Evolutionary conservation across 2,329 filamentous ascomycete species (phyloP).

Genomic region (Pyrenochaeta sp.): DNA sequence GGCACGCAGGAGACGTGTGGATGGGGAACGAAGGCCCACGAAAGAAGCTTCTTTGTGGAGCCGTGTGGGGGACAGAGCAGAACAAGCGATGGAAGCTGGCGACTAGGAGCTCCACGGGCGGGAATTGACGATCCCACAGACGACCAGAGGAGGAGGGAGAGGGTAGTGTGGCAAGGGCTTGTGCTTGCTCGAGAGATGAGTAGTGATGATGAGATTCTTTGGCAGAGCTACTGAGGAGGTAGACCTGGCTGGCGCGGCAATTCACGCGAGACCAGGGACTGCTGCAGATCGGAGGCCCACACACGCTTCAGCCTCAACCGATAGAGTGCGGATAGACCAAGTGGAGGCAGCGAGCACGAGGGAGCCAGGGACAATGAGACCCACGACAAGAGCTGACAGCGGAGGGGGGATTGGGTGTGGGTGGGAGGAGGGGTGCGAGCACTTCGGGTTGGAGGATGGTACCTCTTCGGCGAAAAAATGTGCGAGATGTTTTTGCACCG

Average conservation of each 20-base stretch:
- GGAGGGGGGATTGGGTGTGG: constrained; percentile 18
- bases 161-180: constrained; percentile 24
- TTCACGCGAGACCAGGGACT: constrained; percentile 44
- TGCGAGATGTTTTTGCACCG: constrained; percentile 26
- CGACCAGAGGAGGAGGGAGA: constrained; percentile 16
- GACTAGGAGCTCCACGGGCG: constrained; percentile 26
- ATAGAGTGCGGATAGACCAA: constrained; percentile 42
- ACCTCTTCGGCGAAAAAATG: constrained; percentile 36
- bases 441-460: constrained; percentile 19
- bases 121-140: constrained; percentile 28
- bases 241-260: constrained; percentile 40
- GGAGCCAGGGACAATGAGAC: constrained; percentile 38
- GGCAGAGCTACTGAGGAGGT: constrained; percentile 29
- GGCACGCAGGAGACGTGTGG: constrained; percentile 31
- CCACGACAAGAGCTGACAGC: constrained; percentile 28
- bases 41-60: constrained; percentile 44
- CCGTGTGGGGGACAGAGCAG: constrained; percentile 41
- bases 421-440: constrained; percentile 24
- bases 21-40: constrained; percentile 37
- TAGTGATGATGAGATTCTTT: constrained; percentile 20
- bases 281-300: constrained; percentile 46
- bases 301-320: constrained; percentile 46
- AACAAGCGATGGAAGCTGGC: constrained; percentile 26
- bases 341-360: constrained; percentile 44
- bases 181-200: constrained; percentile 24